Evolutionary conservation across 371 early-diverging fungal genomes (phyloP).

Genomic region (Ordospora pajunii): DNA sequence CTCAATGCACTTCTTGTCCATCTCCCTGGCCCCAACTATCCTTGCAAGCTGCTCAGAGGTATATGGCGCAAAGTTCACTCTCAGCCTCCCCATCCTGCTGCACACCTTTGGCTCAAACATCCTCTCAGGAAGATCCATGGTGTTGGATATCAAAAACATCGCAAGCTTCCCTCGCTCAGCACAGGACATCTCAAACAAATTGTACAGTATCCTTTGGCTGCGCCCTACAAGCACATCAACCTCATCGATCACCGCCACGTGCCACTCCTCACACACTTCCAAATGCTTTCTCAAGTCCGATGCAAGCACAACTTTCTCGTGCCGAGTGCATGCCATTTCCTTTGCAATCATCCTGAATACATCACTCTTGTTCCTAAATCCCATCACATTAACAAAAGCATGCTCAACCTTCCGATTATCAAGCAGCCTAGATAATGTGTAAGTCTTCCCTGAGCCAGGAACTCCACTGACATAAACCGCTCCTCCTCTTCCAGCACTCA

Average conservation of each 20-base stretch:
- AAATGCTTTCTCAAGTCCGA: slow-evolving; percentile 18
- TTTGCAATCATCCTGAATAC: slow-evolving; percentile 43
- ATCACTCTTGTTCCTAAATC: slow-evolving; percentile 12
- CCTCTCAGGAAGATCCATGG: slow-evolving; percentile 90
- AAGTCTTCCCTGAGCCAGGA: slow-evolving; percentile 61
- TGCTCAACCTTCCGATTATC: slow-evolving; percentile 14
- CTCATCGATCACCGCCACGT: slow-evolving; percentile 80
- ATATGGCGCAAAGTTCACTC: slow-evolving; percentile 57
- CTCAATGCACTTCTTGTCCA: slow-evolving; percentile 1
- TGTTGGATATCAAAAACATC: slow-evolving; percentile 89
- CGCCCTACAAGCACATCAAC: slow-evolving; percentile 81
- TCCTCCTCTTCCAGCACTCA: slow-evolving; percentile 26
- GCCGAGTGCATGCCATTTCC: not conserved
- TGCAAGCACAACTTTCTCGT: not conserved
- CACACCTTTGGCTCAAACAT: slow-evolving; percentile 78
- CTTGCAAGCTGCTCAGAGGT: slow-evolving; percentile 17
- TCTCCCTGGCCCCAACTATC: slow-evolving; percentile 20
- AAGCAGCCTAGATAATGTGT: slow-evolving; percentile 44
- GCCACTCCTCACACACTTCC: slow-evolving; percentile 17
- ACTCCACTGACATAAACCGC: slow-evolving; percentile 60
- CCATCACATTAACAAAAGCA: slow-evolving; percentile 35
- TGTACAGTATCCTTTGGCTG: slow-evolving; percentile 83
- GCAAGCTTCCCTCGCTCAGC: slow-evolving; percentile 67
- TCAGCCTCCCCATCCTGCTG: slow-evolving; percentile 70
- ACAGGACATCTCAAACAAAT: slow-evolving; percentile 90